Base-by-base conservation (phyloP, 2,329 filamentous ascomycete species). In the Cercospora sojina region DNA sequence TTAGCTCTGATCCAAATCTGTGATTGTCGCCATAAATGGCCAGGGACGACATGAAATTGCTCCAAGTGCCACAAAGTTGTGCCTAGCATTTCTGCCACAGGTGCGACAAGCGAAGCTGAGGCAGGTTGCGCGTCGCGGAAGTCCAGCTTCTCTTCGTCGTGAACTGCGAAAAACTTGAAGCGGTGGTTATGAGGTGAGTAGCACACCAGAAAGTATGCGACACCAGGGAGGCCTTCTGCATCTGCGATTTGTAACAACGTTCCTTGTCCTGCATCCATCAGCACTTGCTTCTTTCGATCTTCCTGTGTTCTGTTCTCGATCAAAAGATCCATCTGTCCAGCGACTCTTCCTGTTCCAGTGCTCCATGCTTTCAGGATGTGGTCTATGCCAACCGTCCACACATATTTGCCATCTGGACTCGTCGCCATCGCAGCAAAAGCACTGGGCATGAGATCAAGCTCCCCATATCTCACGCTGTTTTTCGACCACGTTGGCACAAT, bases 161-260 rank as follows among this genome's bases (percentile, higher is more conserved):
- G 53, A 13, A 92, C 81, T 72, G 96, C 92, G 92, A 93, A 99
- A 76, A 99, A 93, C 78, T 97, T 98, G 84, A 99, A 98, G 76
- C 94, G 90, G 38, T 95, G 87, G 31, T 93, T 91, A 69, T 95
- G 88, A 0, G 95, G 94, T 10, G 93, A 97, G 78, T 93, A 97
- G 8, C 92, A 94, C 41, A 92, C 88, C 62, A 94, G 86, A 66
- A 85, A 85, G 74, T 88, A 89, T n/a, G 51, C 59, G 6, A 64
- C 69, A 27, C 64, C 64, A 12, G 68, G 64, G 25, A 69, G 55
- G 31, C 64, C 67, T 20, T 62, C 68, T 10, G 64, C 61, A 8
- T 70, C 58, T 12, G 93, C 84, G 18, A 97, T 83, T 64, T 90
- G 88, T 65, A 97, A 84, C 12, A 97, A 83, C 65, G 91, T 91